Conservation (phyloP, 1,284 basidiomycete genomes). For the Mycosarcoma mackinlayi region DNA sequence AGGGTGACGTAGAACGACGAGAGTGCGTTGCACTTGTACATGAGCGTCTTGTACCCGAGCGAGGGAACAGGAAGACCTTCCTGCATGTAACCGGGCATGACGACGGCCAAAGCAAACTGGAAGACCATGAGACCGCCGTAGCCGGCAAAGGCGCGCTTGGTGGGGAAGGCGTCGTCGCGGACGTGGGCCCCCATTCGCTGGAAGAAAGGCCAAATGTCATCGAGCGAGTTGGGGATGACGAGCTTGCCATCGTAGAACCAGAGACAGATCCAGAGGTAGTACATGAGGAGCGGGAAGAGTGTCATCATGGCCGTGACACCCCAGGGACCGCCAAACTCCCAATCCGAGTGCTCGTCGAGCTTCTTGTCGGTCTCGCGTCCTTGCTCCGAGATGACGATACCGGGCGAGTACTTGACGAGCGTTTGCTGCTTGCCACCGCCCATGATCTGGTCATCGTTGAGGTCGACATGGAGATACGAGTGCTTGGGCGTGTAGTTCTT, state of each 20-base stretch:
- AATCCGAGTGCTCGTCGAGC: slow-evolving; percentile 65
- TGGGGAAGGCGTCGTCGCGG: slow-evolving; percentile 89
- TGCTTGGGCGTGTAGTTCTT: slow-evolving; percentile 54
- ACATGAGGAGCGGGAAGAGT: slow-evolving; percentile 91
- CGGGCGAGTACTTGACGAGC: slow-evolving; percentile 59
- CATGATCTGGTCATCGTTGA: slow-evolving; percentile 65
- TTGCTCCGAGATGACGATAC: slow-evolving; percentile 66
- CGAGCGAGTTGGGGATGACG: slow-evolving; percentile 78
- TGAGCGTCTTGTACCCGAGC: slow-evolving; percentile 81
- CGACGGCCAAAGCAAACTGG: slow-evolving; percentile 88
- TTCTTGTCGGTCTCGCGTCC: slow-evolving; percentile 64
- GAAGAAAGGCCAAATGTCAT: slow-evolving; percentile 83
- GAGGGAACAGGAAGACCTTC: slow-evolving; percentile 73
- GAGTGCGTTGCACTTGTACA: slow-evolving; percentile 92
- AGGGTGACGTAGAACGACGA: slow-evolving; percentile 87
- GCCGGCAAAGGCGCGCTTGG: slow-evolving; percentile 75
- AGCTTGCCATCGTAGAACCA: slow-evolving; percentile 93
- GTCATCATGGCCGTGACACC: slow-evolving; percentile 94
- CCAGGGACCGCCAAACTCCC: slow-evolving; percentile 92
- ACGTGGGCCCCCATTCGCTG: slow-evolving; percentile 85
- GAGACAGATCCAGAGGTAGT: slow-evolving; percentile 97
- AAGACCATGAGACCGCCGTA: slow-evolving; percentile 89
- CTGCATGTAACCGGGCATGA: slow-evolving; percentile 92
- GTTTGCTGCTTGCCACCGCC: slow-evolving; percentile 63
- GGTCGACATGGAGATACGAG: slow-evolving; percentile 58